Evolutionary conservation across 345 rosid species (phyloP), one percentile per base, ranked within the genome.

Genomic region (Euphorbia tirucalli): DNA sequence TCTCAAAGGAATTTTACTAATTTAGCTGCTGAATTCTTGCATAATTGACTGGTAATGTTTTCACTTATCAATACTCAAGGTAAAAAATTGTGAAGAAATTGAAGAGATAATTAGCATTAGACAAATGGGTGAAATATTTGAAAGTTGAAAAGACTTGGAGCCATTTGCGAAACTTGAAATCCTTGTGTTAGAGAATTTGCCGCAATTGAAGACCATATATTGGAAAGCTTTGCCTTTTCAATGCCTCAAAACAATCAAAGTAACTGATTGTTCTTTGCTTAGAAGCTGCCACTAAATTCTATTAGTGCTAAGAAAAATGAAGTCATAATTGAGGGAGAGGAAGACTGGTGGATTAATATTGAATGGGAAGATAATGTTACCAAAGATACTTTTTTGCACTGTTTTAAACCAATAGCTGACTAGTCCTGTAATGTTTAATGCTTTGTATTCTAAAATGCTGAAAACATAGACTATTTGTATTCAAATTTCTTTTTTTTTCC

Each of bases 131-230:
- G 28, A 39, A 18, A n/a, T 0, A 5, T 13, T 10, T 3, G 32
- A 13, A 0, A 3, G 13, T 10, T 11, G 46, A 10, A 11, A 16
- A 7, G 32, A 35, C 11, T 14, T 9, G 14, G 24, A n/a, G 10
- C 66, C 66, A 37, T 37, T 63, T n/a, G 49, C 30, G 2, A 63
- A 63, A 19, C 66, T 63, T 4, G 25, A 63, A 63, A 4, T 63
- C 37, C 66, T 63, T 63, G 44, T 0, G 11, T 22, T 63, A 1
- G 16, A 10, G 2, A 39, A 11, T 19, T 37, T 63, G 25, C 66
- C 66, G 2, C 22, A 37, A 37, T 25, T 63, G 52, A 46, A 46
- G 19, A 46, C 16, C 18, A 46, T 46, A 13, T 46, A 46, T 16
- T 46, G 52, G 52, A 46, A 46, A 13, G 19, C 18, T 11, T 46